Evolutionary conservation across 192 early-diverging fungal species (phyloP).

Genomic region (Kappamyces sp.): DNA sequence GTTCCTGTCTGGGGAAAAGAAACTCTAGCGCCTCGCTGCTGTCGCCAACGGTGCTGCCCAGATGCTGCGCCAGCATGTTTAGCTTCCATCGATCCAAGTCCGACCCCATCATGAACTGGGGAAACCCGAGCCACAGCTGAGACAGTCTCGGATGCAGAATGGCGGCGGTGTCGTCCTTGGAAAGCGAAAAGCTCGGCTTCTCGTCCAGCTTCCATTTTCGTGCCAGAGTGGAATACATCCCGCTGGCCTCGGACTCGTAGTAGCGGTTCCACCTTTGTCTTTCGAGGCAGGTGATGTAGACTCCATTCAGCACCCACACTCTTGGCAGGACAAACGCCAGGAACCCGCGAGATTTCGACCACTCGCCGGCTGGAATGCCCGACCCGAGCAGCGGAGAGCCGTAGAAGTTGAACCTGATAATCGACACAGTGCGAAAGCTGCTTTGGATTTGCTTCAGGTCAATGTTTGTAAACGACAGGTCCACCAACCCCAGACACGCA

Average conservation of each 20-base stretch:
- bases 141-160: too few species aligned
- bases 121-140: too few species aligned
- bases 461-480: constrained; percentile 32
- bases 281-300: constrained; percentile 27
- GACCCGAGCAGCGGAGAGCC: constrained; percentile 18
- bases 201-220: constrained; percentile 15
- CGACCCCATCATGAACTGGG: too few species aligned
- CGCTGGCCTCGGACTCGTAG: neutral
- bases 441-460: constrained; percentile 24
- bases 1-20: too few species aligned
- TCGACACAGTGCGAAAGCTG: constrained; percentile 20
- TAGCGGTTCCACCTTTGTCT: constrained; percentile 25
- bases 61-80: too few species aligned
- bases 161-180: too few species aligned
- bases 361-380: constrained; percentile 16
- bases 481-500: constrained; percentile 33
- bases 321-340: constrained; percentile 26
- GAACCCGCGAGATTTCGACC: constrained; percentile 27
- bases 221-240: constrained; percentile 6
- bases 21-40: too few species aligned
- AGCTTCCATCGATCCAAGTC: too few species aligned
- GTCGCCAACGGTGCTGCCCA: too few species aligned
- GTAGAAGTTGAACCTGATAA: constrained; percentile 26
- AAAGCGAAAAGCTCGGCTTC: neutral
- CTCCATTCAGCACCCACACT: constrained; percentile 38